A percentile compares a stretch with the other conserved stretches of the same genome.
These are phyloP conservation scores for Cystobasidium slooffiae DNA, from an alignment of 1,284 basidiomycete genomes.

Conservation along the genomic window DNA sequence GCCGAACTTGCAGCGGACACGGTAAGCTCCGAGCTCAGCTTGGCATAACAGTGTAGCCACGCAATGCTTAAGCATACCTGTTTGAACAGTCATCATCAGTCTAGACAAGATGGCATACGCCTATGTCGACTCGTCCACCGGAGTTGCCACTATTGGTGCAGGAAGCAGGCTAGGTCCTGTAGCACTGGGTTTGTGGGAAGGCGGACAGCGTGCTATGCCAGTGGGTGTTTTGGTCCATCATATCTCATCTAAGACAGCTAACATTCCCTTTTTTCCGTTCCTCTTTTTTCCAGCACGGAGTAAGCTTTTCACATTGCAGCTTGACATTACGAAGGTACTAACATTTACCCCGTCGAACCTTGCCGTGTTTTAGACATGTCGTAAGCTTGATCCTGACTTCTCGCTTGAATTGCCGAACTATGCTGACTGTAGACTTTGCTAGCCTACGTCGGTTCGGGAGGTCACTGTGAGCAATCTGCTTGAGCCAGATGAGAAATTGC, in stretches of 20 bases:
- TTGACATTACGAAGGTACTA: not conserved
- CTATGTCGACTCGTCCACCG: conserved; percentile 11
- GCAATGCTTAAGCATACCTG: not conserved
- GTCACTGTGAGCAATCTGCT: not conserved
- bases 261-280: not conserved
- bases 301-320: not conserved
- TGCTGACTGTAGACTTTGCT: not conserved
- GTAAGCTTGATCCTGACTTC: not conserved
- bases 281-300: conserved; percentile 5
- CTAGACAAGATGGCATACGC: conserved; percentile 19
- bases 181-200: conserved; percentile 27
- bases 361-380: conserved; percentile 1
- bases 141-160: conserved; percentile 5
- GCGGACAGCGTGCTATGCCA: conserved; percentile 24
- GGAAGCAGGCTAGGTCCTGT: conserved; percentile 15
- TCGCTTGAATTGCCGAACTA: too few relatives aligned
- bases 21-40: not conserved
- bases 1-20: not conserved
- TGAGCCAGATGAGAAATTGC: not conserved
- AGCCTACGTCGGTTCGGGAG: conserved; percentile 29
- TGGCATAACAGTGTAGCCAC: too few relatives aligned
- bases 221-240: not conserved
- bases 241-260: not conserved
- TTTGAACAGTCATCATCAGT: conserved; percentile 24
- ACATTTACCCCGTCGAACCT: not conserved